Conservation (phyloP, 306 rosid genomes). For the Oxytropis ochrocephala region DNA sequence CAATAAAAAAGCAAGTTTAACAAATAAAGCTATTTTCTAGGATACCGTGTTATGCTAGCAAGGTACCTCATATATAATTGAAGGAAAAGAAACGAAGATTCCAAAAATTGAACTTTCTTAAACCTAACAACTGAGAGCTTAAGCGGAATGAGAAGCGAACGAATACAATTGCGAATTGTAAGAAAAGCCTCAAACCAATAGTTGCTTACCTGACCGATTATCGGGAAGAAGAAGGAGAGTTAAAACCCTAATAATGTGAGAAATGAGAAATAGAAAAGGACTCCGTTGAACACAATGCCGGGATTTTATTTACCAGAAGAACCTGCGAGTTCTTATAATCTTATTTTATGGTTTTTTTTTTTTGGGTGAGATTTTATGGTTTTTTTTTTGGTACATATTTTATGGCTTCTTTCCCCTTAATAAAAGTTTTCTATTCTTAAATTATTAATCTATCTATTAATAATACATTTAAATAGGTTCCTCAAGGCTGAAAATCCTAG, state of each 20-base stretch:
- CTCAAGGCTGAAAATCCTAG: too few species aligned
- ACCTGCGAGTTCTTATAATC: too few species aligned
- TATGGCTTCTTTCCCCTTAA: too few species aligned
- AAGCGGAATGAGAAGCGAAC: neutral
- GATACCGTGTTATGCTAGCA: neutral
- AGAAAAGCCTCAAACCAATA: neutral
- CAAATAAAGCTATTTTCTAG: neutral
- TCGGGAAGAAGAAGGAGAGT: neutral
- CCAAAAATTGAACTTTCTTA: neutral
- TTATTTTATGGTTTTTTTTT: too few species aligned
- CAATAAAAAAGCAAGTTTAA: neutral
- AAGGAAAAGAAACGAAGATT: neutral
- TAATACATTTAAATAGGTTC: too few species aligned
- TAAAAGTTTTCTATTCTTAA: too few species aligned
- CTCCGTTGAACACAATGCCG: neutral
- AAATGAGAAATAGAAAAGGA: neutral
- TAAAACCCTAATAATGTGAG: slow-evolving; percentile 30
- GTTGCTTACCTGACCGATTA: neutral
- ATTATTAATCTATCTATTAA: too few species aligned
- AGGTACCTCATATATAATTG: neutral
- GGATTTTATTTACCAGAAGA: neutral
- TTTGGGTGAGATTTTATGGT: too few species aligned
- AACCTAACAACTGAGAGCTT: neutral
- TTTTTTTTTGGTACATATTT: too few species aligned
- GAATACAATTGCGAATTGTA: neutral